Evolutionary conservation across 441 rosid genomes (phyloP).

Genomic region (Monsonia emarginata): DNA sequence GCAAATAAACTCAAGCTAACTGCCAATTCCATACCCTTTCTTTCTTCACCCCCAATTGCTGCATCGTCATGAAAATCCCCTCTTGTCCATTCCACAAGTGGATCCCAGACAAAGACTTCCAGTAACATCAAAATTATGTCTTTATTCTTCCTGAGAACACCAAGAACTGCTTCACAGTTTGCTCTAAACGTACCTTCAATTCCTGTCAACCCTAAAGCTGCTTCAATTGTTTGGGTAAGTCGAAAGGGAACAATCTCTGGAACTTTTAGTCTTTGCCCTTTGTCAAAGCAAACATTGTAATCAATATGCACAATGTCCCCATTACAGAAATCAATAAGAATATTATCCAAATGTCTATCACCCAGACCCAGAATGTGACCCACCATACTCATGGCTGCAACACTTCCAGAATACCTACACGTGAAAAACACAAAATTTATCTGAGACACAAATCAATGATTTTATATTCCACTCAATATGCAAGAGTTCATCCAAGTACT

Average conservation of each 20-base stretch:
- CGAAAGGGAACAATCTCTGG: constrained; percentile 98
- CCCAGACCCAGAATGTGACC: constrained; percentile 96
- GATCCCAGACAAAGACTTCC: constrained; percentile 97
- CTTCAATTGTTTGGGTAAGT: constrained; percentile 85
- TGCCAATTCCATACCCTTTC: constrained; percentile 98
- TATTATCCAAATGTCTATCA: constrained; percentile 95
- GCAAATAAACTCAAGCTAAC: constrained; percentile 98
- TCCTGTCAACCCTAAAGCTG: constrained; percentile 88
- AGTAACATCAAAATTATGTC: constrained; percentile 79
- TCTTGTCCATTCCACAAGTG: constrained; percentile 96
- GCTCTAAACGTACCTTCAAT: constrained; percentile 81
- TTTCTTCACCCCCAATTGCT: constrained; percentile 94
- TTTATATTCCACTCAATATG: neutral
- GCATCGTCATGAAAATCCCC: constrained; percentile 97
- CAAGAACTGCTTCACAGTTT: constrained; percentile 81
- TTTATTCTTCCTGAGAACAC: constrained; percentile 77
- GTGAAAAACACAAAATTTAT: constrained; percentile 15
- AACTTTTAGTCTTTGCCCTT: constrained; percentile 84
- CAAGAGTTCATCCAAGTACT: neutral
- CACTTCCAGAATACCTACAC: constrained; percentile 85
- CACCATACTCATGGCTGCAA: constrained; percentile 98
- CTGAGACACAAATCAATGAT: neutral
- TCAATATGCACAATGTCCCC: constrained; percentile 97
- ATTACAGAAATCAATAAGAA: constrained; percentile 84
- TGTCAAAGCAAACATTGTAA: constrained; percentile 96